These are phyloP conservation scores for Ophiostoma australiae DNA, from an alignment of 2,329 filamentous ascomycete species.

Conservation along the genomic window DNA sequence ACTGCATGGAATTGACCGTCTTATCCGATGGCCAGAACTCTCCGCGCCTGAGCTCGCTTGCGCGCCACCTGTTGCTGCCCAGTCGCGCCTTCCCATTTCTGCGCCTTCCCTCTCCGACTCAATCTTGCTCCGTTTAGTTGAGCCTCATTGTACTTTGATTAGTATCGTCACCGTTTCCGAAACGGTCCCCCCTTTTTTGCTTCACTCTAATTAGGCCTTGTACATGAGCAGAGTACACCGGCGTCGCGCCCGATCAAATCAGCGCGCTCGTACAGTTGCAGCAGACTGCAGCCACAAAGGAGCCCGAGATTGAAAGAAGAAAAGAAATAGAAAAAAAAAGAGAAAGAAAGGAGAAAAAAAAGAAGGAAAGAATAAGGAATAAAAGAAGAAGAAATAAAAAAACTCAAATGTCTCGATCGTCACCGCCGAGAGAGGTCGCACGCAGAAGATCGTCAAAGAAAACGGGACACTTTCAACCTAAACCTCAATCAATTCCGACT, in stretches of 20 bases:
- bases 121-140: constrained; percentile 8
- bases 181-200: neutral
- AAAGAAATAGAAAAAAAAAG: neutral
- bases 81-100: neutral
- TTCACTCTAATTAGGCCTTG: neutral
- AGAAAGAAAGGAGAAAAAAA: neutral
- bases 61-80: neutral
- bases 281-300: neutral
- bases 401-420: neutral
- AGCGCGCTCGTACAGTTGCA: neutral
- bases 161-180: neutral
- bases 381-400: neutral
- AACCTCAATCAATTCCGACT: neutral
- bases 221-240: neutral
- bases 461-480: neutral
- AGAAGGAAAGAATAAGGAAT: neutral
- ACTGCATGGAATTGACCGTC: neutral
- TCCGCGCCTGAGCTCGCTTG: neutral
- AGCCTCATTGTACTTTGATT: neutral
- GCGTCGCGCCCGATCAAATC: neutral
- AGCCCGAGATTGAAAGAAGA: constrained; percentile 1
- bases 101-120: neutral
- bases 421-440: neutral
- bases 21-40: neutral
- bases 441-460: neutral